These are phyloP conservation scores for Peronospora belbahrii DNA, from an alignment of 352 stramenopile genomes.

Conservation along the genomic window DNA sequence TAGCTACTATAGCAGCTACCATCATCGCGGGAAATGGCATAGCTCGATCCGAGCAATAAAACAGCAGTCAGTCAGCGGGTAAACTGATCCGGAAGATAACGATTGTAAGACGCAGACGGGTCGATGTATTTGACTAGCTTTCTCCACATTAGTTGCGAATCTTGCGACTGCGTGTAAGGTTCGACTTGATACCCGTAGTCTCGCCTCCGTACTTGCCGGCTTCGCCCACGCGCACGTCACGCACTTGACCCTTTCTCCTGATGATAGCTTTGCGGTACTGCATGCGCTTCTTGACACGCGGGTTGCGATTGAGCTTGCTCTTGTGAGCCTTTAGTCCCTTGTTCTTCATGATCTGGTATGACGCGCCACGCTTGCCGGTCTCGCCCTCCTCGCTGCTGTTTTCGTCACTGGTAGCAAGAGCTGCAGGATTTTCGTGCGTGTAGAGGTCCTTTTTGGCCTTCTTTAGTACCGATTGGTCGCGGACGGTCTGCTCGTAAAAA, in stretches of 20 bases:
- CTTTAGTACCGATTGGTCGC: conserved; percentile 42
- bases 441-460: conserved; percentile 76
- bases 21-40: background rate
- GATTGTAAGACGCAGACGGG: conserved; percentile 13
- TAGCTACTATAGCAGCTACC: background rate
- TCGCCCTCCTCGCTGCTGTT: conserved; percentile 71
- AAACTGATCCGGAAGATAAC: no score
- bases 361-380: conserved; percentile 87
- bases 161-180: conserved; percentile 86
- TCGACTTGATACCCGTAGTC: conserved; percentile 86
- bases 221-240: conserved; percentile 86
- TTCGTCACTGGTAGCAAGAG: conserved; percentile 41
- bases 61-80: no score
- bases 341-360: conserved; percentile 97
- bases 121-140: conserved; percentile 26
- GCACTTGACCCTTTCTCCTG: conserved; percentile 94
- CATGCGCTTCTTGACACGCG: conserved; percentile 96
- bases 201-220: conserved; percentile 83
- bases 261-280: conserved; percentile 97
- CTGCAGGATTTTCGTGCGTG: conserved; percentile 50
- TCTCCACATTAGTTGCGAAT: conserved; percentile 64
- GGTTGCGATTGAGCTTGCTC: conserved; percentile 97
- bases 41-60: no score
- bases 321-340: conserved; percentile 96
- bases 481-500: conserved; percentile 69